Percentiles rank a stretch among this genome's conserved stretches.
Evolutionary conservation across 2,329 filamentous ascomycete species (phyloP).

Genomic region (Pyrenophora teres): DNA sequence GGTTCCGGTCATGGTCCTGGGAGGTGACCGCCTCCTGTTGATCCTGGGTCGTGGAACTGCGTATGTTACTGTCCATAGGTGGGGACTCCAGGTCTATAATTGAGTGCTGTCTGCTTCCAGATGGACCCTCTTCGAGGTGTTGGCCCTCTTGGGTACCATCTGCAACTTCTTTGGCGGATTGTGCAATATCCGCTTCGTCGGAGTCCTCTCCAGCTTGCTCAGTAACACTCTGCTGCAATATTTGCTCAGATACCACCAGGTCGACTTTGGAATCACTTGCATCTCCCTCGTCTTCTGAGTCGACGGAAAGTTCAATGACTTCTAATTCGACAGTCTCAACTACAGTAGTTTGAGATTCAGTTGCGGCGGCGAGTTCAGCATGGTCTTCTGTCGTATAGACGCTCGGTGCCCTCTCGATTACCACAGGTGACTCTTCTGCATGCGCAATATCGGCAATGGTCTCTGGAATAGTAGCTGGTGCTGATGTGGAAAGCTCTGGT

Average conservation of each 20-base stretch:
- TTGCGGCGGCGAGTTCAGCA: neutral
- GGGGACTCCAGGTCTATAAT: too few relatives aligned
- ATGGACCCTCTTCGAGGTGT: too few relatives aligned
- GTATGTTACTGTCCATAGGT: neutral
- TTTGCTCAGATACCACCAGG: neutral
- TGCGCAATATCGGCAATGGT: neutral
- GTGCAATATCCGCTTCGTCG: neutral
- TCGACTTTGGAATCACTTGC: neutral
- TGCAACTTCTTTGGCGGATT: neutral
- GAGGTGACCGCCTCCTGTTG: neutral
- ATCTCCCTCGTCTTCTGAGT: slow-evolving; percentile 8
- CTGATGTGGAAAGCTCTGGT: neutral
- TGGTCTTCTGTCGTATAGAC: neutral
- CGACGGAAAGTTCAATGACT: slow-evolving; percentile 21
- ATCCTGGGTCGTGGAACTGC: neutral
- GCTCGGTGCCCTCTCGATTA: neutral
- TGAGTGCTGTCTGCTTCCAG: too few relatives aligned
- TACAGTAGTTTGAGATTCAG: neutral
- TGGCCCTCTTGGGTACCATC: too few relatives aligned
- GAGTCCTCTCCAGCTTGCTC: neutral
- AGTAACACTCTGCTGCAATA: neutral
- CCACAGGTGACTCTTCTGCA: neutral
- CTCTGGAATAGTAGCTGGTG: neutral
- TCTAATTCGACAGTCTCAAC: slow-evolving; percentile 6
- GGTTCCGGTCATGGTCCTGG: neutral